Conservation (phyloP, 345 rosid genomes). For the Citrus medica region DNA sequence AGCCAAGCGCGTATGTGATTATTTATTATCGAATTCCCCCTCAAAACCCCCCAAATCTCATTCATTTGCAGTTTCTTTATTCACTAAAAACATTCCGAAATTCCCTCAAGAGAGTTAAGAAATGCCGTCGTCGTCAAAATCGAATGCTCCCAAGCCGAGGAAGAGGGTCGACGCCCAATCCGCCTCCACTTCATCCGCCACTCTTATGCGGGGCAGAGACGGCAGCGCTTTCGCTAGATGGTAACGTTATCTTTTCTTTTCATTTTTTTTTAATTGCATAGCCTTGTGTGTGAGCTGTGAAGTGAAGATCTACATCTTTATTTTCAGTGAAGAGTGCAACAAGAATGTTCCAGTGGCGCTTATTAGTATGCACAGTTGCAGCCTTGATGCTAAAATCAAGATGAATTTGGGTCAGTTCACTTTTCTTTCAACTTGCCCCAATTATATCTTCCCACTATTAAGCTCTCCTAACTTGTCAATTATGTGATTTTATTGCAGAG, state of each 20-base stretch:
- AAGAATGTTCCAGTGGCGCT: conserved; percentile 78
- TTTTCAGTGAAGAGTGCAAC: conserved; percentile 70
- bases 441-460: neutral
- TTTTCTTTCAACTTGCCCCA: neutral
- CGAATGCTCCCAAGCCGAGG: conserved; percentile 56
- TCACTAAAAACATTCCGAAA: neutral
- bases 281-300: neutral
- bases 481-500: conserved; percentile 25
- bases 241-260: conserved; percentile 21
- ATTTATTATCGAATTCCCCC: too few species aligned
- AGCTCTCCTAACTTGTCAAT: neutral
- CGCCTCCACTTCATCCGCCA: neutral
- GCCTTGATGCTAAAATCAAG: conserved; percentile 86
- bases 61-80: neutral
- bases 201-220: conserved; percentile 69
- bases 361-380: conserved; percentile 70
- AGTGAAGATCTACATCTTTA: too few species aligned
- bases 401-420: conserved; percentile 57
- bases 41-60: neutral
- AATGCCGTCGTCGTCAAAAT: conserved; percentile 36
- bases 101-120: neutral
- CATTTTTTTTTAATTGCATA: neutral
- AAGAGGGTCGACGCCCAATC: conserved; percentile 75
- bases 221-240: conserved; percentile 89
- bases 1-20: too few species aligned